phyloP scores from a whole-genome alignment of 371 early-diverging fungal species.

The Apophysomyces sp. region DNA sequence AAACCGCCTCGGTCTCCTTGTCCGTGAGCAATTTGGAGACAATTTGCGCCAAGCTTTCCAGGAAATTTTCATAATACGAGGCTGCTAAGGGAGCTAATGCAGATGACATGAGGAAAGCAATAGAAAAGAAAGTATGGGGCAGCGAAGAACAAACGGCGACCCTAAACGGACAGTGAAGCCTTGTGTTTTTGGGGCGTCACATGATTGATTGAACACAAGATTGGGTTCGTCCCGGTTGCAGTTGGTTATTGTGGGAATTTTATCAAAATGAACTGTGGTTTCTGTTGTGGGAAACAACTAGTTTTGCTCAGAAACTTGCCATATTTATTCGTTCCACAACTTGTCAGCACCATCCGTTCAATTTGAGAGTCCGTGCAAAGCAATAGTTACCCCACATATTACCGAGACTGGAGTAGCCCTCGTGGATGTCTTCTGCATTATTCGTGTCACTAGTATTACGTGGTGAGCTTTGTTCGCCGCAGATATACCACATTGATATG shows the following conservation, averaged over 20 bases:
- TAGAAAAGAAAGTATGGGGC: neutral
- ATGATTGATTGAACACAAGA: neutral
- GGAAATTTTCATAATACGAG: conserved; percentile 68
- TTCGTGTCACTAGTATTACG: neutral
- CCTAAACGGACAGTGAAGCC: neutral
- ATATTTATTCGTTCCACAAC: neutral
- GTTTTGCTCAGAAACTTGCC: neutral
- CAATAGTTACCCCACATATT: too few species aligned
- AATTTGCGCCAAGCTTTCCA: conserved; percentile 77
- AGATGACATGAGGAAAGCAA: conserved; percentile 5
- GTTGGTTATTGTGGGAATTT: neutral
- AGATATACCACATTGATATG: too few species aligned
- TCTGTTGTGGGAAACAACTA: neutral
- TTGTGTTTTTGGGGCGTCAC: neutral
- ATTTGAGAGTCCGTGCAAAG: neutral
- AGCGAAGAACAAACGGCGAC: neutral
- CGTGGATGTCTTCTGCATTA: too few species aligned
- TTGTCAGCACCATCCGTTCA: neutral
- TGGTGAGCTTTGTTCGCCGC: too few species aligned
- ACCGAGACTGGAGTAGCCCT: too few species aligned
- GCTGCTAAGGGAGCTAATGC: conserved; percentile 22
- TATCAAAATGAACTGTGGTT: neutral
- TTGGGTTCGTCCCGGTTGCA: too few species aligned
- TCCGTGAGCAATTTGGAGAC: conserved; percentile 77
- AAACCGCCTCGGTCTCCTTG: conserved; percentile 75